Percentiles rank a stretch among this genome's conserved stretches.
Evolutionary conservation across 306 rosid genomes (phyloP).

Genomic region (Quercus aquifolioides): DNA sequence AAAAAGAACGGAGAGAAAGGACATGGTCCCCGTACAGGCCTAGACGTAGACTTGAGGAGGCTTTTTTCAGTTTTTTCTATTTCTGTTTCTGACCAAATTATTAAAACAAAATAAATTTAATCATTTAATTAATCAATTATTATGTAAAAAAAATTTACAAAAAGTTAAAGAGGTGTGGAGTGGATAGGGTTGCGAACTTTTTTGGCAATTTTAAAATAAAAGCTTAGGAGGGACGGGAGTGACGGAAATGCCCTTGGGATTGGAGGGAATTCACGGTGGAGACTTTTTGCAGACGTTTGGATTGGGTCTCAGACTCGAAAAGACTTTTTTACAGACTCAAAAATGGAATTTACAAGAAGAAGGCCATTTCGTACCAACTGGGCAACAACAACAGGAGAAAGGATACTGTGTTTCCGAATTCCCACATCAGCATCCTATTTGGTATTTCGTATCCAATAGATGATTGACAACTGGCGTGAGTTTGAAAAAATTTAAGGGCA

Average conservation of each 20-base stretch:
- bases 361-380: too few species aligned
- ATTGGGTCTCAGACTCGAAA: too few species aligned
- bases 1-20: background rate
- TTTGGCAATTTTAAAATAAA: background rate
- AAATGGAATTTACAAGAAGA: too few species aligned
- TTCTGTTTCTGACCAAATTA: background rate
- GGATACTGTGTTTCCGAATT: too few species aligned
- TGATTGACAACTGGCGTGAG: too few species aligned
- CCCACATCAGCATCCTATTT: too few species aligned
- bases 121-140: background rate
- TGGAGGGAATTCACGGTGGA: background rate
- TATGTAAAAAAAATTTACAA: background rate
- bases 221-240: background rate
- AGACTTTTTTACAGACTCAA: too few species aligned
- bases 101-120: background rate
- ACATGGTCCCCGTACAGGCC: background rate
- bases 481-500: too few species aligned
- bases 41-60: background rate
- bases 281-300: too few species aligned
- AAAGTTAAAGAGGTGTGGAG: background rate
- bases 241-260: background rate
- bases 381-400: too few species aligned
- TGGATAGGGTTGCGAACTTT: slow-evolving; percentile 13
- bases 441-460: too few species aligned
- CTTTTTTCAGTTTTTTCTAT: too few species aligned